Percentiles rank a stretch among this genome's conserved stretches.
These are phyloP conservation scores for Strigomonas culicis DNA, from an alignment of 208 protist species.

Conservation along the genomic window DNA sequence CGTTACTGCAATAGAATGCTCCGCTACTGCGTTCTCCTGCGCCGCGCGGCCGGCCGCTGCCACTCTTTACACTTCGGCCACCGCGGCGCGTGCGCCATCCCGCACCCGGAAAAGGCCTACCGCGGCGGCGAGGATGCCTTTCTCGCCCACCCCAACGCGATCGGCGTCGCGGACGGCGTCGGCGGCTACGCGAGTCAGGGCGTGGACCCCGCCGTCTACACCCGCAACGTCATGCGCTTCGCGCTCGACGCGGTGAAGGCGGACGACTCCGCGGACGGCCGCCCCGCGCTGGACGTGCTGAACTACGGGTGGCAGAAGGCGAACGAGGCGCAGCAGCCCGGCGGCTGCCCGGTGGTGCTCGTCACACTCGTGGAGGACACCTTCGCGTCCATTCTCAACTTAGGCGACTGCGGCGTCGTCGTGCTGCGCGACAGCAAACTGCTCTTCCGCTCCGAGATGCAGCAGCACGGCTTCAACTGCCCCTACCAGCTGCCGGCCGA, in stretches of 20 bases:
- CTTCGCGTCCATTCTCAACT: constrained; percentile 73
- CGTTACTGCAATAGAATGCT: too few relatives aligned
- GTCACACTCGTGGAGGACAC: constrained; percentile 55
- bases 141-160: constrained; percentile 59
- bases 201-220: constrained; percentile 78
- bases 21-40: too few relatives aligned
- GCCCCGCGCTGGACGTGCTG: constrained; percentile 58
- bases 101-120: constrained; percentile 73
- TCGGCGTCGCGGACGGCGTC: constrained; percentile 84
- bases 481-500: constrained; percentile 81
- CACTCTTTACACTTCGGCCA: constrained; percentile 39
- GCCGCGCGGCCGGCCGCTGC: too few relatives aligned
- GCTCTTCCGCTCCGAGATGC: constrained; percentile 55
- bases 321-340: constrained; percentile 28
- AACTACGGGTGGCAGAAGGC: constrained; percentile 46
- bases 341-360: constrained; percentile 68
- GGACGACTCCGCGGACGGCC: constrained; percentile 4
- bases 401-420: constrained; percentile 81
- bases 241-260: too few relatives aligned
- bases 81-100: constrained; percentile 64
- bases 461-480: constrained; percentile 89
- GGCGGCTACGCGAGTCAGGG: constrained; percentile 68
- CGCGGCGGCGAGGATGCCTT: constrained; percentile 84
- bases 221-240: constrained; percentile 71
- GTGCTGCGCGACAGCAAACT: constrained; percentile 57